Evolutionary conservation across 2,329 filamentous ascomycete species (phyloP).

Genomic region (Trichophyton mentagrophytes): DNA sequence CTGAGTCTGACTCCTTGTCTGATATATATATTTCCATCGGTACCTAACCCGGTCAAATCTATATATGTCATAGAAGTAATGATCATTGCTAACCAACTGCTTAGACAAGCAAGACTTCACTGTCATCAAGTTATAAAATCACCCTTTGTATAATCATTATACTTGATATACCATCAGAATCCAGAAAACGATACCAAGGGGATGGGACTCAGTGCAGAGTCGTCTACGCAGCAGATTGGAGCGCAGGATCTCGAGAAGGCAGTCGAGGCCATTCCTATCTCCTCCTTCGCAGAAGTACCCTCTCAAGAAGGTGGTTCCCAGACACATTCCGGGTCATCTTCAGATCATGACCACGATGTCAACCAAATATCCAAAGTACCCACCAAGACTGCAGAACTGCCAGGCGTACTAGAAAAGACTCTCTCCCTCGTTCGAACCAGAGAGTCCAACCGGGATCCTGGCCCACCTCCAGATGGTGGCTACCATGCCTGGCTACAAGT

Average conservation of each 20-base stretch:
- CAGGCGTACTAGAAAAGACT: constrained; percentile 17
- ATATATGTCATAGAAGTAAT: no score
- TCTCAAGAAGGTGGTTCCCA: background rate
- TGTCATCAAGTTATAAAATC: background rate
- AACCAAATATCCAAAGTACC: constrained; percentile 2
- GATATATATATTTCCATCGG: no score
- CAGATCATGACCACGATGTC: background rate
- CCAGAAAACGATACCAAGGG: background rate
- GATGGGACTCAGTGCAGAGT: background rate
- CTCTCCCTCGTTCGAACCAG: constrained; percentile 27
- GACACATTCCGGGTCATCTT: background rate
- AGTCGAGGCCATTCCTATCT: background rate
- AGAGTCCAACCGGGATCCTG: constrained; percentile 25
- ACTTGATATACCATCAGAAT: background rate
- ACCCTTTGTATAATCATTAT: background rate
- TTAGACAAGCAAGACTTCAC: no score
- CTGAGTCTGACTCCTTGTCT: no score
- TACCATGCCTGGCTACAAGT: constrained; percentile 45
- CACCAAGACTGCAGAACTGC: background rate
- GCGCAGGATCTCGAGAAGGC: background rate
- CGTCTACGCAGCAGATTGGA: background rate
- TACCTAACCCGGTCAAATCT: no score
- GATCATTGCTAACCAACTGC: no score
- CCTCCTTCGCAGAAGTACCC: background rate
- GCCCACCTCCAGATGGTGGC: constrained; percentile 39